A percentile compares a stretch with the other conserved stretches of the same genome.
phyloP scores from a whole-genome alignment of 306 rosid genomes.

The Ceratonia siliqua region DNA sequence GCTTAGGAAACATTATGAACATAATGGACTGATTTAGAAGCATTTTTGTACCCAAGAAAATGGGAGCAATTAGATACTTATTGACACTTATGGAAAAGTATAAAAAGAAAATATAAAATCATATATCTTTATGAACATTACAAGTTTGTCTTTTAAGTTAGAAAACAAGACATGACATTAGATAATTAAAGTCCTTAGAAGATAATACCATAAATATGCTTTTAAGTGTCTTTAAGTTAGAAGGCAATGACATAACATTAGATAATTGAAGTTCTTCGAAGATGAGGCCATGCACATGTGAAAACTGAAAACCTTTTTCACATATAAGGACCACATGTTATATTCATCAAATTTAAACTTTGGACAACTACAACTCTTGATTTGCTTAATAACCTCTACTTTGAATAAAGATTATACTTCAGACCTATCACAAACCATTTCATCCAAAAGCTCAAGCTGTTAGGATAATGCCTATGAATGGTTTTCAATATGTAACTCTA shows the following conservation, averaged over 20 bases:
- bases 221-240: not conserved
- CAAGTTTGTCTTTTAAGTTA: too few species aligned
- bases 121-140: not conserved
- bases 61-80: not conserved
- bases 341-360: not conserved
- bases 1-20: not conserved
- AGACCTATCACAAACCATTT: not conserved
- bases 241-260: not conserved
- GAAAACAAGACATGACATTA: too few species aligned
- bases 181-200: too few species aligned
- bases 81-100: not conserved
- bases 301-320: too few species aligned
- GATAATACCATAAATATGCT: too few species aligned
- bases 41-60: not conserved
- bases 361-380: not conserved
- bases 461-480: not conserved
- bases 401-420: not conserved
- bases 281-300: not conserved
- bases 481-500: not conserved
- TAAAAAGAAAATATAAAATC: too few species aligned
- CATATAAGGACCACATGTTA: not conserved
- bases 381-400: not conserved
- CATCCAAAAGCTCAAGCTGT: constrained; percentile 3
- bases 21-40: not conserved
- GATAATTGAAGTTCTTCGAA: not conserved